Conservation (phyloP, 2,329 filamentous ascomycete genomes). For the Claviceps paspali region DNA sequence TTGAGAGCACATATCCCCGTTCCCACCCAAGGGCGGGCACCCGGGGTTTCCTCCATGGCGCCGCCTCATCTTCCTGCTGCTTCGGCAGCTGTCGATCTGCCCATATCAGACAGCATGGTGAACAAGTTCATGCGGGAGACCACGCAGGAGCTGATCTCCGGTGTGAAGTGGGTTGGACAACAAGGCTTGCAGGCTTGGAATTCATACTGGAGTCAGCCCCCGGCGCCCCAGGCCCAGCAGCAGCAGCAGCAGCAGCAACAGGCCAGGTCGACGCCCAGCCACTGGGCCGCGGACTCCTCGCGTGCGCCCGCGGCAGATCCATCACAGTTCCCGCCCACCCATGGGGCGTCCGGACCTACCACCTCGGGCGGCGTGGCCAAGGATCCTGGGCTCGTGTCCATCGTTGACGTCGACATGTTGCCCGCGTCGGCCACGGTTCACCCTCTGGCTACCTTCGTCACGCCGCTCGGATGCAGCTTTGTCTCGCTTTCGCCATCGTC, state of each 20-base stretch:
- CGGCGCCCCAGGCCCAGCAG: constrained; percentile 24
- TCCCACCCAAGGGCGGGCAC: constrained; percentile 35
- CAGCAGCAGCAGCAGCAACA: constrained; percentile 13
- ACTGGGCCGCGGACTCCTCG: constrained; percentile 26
- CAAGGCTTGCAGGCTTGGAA: constrained; percentile 67
- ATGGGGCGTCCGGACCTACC: constrained; percentile 33
- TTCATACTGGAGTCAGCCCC: constrained; percentile 56
- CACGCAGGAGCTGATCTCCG: constrained; percentile 62
- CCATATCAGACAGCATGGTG: constrained; percentile 54
- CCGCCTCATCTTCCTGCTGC: constrained; percentile 54
- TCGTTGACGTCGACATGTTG: constrained; percentile 54
- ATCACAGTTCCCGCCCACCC: constrained; percentile 57
- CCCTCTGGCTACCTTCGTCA: constrained; percentile 55
- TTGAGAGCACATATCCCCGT: constrained; percentile 51
- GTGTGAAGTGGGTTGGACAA: constrained; percentile 61
- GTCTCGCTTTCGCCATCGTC: constrained; percentile 64
- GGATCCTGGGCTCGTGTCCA: constrained; percentile 60
- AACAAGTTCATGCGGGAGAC: constrained; percentile 67
- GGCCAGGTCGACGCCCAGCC: constrained; percentile 30
- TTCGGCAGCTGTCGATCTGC: constrained; percentile 56
- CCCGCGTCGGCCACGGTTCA: constrained; percentile 36
- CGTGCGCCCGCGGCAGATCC: constrained; percentile 31
- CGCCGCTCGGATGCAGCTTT: constrained; percentile 64
- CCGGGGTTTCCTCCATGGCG: constrained; percentile 43
- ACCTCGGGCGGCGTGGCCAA: constrained; percentile 39